Base-by-base conservation (phyloP, 169 alveolate genomes). In the Plasmodium billcollinsi region DNA sequence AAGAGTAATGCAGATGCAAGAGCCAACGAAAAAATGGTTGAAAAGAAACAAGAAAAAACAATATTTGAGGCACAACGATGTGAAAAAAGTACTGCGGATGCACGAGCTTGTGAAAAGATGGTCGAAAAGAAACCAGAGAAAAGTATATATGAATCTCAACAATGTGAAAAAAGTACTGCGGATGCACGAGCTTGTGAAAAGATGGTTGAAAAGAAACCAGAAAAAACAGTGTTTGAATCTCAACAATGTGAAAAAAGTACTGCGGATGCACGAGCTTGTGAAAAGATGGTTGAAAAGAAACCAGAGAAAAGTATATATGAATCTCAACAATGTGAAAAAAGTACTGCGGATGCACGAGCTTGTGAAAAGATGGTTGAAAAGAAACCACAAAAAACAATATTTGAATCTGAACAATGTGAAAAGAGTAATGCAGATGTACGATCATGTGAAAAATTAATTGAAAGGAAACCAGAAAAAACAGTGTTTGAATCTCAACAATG, bases 321-420 rank as follows among this genome's bases (percentile, higher is more conserved):
- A 39, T 20, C 90, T 26, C 85, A 80, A 62, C 11, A 18, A 7
- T 67, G 90, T 3, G 90, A 80, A 24, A 14, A n/a, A n/a, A 66
- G 90, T 33, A 67, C 50, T 12, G 90, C 83, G 12, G 90, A 80
- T 80, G 90, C 90, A 47, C 50, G 76, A 26, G 72, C 90, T 0
- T 62, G 83, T 3, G 90, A 80, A 26, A 26, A 29, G 3, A 1
- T 80, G 24, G n/a, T 62, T 14, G 54, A 56, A 54, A 80, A 43
- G 9, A 70, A 3, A 18, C 65, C 90, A 0, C 74, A 67, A 39
- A 69, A 69, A 58, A 70, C 73, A 8, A 43, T 83, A 1, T 83
- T 83, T 52, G 91, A 83, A 56, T 59, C 91, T 33, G 69, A 83
- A 26, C 15, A 18, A 3, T 69, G 91, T 6, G 58, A 66, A 26